Evolutionary conservation across 1,284 basidiomycete species (phyloP).

Genomic region (Trametes sp.): DNA sequence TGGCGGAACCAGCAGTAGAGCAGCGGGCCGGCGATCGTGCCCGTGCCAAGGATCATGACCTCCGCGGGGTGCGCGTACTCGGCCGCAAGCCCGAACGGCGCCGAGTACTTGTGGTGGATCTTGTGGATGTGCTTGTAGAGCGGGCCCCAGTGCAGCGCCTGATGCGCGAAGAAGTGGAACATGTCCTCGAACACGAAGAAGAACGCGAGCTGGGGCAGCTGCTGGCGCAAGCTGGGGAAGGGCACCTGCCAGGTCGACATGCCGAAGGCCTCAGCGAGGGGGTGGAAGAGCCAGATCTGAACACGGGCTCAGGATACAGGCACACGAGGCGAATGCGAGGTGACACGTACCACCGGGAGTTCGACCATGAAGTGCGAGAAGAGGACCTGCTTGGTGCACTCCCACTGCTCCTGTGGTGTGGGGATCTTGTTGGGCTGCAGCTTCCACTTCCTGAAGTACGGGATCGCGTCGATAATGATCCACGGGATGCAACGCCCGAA

Average conservation of each 20-base stretch:
- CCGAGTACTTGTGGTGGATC: conserved; percentile 96
- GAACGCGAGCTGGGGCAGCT: conserved; percentile 83
- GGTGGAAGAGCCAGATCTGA: conserved; percentile 97
- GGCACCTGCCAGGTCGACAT: conserved; percentile 95
- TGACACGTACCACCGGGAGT: conserved; percentile 82
- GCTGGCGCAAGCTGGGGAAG: conserved; percentile 77
- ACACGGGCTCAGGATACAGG: too few species aligned
- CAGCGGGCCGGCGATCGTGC: conserved; percentile 89
- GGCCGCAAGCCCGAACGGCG: conserved; percentile 96
- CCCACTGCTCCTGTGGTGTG: conserved; percentile 88
- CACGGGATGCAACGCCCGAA: conserved; percentile 96
- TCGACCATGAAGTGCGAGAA: conserved; percentile 98
- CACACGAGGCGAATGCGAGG: too few species aligned
- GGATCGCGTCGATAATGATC: conserved; percentile 95
- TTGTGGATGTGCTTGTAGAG: conserved; percentile 99
- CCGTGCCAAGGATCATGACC: conserved; percentile 89
- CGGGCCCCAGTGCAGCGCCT: conserved; percentile 87
- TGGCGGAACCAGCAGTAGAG: conserved; percentile 80
- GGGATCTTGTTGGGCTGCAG: conserved; percentile 90
- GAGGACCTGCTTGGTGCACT: conserved; percentile 94
- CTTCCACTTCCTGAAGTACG: conserved; percentile 96
- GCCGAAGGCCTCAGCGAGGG: conserved; percentile 88
- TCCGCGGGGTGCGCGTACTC: conserved; percentile 98
- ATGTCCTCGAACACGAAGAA: conserved; percentile 98
- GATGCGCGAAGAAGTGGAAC: conserved; percentile 92